These are phyloP conservation scores for Dentipellis fragilis DNA, from an alignment of 768 basidiomycete genomes.

Conservation along the genomic window DNA sequence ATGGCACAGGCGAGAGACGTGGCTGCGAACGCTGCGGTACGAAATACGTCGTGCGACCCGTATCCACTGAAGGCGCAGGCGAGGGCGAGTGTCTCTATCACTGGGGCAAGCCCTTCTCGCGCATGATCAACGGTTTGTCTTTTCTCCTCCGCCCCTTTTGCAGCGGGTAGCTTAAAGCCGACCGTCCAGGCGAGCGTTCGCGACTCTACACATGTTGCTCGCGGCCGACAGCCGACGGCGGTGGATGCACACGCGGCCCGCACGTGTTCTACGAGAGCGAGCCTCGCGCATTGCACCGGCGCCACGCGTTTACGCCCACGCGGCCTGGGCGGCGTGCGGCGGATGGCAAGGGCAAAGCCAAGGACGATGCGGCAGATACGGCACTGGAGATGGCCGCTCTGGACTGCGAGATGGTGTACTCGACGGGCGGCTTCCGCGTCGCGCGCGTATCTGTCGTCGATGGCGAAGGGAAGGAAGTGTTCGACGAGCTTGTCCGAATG, in stretches of 20 bases:
- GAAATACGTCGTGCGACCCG: constrained; percentile 47
- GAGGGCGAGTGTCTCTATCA: constrained; percentile 67
- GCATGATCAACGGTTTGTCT: constrained; percentile 52
- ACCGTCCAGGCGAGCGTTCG: constrained; percentile 47
- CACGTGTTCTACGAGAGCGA: constrained; percentile 88
- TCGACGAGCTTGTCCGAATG: constrained; percentile 78
- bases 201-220: constrained; percentile 77
- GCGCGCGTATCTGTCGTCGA: constrained; percentile 89
- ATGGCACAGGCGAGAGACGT: constrained; percentile 45
- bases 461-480: constrained; percentile 57
- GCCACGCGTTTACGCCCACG: constrained; percentile 61
- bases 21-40: constrained; percentile 76
- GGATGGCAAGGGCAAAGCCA: constrained; percentile 12
- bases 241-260: constrained; percentile 68
- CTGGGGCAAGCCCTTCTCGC: constrained; percentile 65
- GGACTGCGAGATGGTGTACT: constrained; percentile 97
- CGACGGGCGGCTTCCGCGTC: constrained; percentile 85
- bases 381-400: constrained; percentile 75
- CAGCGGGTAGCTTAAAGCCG: background rate
- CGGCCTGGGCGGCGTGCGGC: constrained; percentile 9
- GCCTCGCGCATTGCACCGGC: constrained; percentile 53
- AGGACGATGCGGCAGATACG: constrained; percentile 11
- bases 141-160: background rate
- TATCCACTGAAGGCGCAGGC: constrained; percentile 19
- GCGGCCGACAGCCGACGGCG: constrained; percentile 40